Base-by-base conservation (phyloP, 805 yeast species). In the Trichomonascus vanleenenianus region DNA sequence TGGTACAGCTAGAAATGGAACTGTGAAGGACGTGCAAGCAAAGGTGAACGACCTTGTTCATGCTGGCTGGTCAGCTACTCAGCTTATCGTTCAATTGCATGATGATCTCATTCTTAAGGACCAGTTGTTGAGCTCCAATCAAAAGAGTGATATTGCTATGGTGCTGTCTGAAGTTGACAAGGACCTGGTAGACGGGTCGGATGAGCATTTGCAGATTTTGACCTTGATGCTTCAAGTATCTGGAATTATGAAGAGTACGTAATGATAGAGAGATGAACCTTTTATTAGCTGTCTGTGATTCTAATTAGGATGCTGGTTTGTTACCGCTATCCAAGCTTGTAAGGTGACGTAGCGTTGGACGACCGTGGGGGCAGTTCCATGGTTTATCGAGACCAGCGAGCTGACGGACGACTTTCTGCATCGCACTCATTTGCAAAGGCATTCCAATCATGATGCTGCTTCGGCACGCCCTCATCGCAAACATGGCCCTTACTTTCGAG, bases 391-490 rank as follows among this genome's bases (percentile, higher is more conserved):
- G 68, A 0, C 62, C 67, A 10, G 91, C 77, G 43, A 93, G 66
- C 56, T 87, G 74, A 27, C 66, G 60, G 4, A 93, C 89, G 2
- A 93, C 78, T 33, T 58, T 66, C 1, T 63, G 59, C 99, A 93
- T 93, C 6, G 78, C 74, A 7, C 61, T 68, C 27, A 45, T 52
- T 6, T 70, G 72, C 39, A 93, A 68, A 3, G 82, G 75, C 52
- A 74, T 81, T 0, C 99, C 99, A 40, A 93, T 80, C 99, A 93
- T 93, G 22, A 91, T 85, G 53, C 96, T 86, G 43, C 80, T 78
- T 41, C 99, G 70, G 62, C 99, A 93, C 0, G 99, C 97, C 54
- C 96, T 73, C 94, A 85, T 82, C 0, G 98, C 97, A 59, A 87
- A 76, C 81, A 91, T 82, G 1, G 82, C 67, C 37, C 94, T 71